A percentile compares a stretch with the other conserved stretches of the same genome.
phyloP scores from a whole-genome alignment of 2,329 filamentous ascomycete genomes.

The Arthroderma uncinatum region DNA sequence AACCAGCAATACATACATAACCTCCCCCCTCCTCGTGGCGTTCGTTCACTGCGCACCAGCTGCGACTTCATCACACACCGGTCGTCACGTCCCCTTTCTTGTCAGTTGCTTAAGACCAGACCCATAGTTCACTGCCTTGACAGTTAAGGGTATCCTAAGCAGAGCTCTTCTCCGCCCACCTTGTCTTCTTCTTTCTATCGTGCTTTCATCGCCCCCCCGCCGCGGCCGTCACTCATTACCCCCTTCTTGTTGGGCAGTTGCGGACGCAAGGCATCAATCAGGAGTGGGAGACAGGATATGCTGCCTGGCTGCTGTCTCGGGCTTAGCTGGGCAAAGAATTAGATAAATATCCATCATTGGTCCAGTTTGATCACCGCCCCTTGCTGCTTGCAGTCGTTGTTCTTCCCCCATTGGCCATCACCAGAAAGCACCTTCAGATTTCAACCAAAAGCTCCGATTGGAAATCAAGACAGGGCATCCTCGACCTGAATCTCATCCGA shows the following conservation, averaged over 20 bases:
- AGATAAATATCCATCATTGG: conserved; percentile 1
- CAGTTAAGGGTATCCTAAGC: background rate
- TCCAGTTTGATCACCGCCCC: background rate
- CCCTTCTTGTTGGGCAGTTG: background rate
- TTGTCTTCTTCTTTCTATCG: background rate
- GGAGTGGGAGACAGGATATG: background rate
- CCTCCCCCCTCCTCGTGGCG: background rate
- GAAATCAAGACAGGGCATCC: background rate
- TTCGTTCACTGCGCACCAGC: background rate
- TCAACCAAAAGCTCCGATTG: conserved; percentile 1
- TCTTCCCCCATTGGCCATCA: background rate
- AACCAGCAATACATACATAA: background rate
- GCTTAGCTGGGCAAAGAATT: background rate
- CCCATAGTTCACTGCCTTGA: background rate
- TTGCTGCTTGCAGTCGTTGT: background rate
- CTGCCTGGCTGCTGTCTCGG: background rate
- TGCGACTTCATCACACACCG: background rate
- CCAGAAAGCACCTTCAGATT: background rate
- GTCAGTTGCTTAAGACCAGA: background rate
- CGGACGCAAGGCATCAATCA: background rate
- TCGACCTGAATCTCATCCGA: background rate
- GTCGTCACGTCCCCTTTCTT: background rate
- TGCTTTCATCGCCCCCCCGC: background rate
- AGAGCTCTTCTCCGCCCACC: background rate
- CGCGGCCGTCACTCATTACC: background rate